phyloP scores from a whole-genome alignment of 2,329 filamentous ascomycete species.

The Cercospora sp. region DNA sequence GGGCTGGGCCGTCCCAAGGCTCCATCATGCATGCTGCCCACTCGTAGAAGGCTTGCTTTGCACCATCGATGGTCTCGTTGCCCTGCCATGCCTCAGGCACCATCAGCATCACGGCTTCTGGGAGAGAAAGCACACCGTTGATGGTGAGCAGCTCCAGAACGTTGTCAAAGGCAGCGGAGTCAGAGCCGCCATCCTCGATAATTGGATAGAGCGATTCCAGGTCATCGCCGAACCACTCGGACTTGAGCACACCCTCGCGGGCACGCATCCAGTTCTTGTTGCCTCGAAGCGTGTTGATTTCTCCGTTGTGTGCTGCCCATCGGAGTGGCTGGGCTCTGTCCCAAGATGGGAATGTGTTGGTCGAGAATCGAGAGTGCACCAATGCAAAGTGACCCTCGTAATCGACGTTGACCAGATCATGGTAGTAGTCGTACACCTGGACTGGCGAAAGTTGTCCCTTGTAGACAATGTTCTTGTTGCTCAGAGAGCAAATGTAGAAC shows the following conservation, averaged over 20 bases:
- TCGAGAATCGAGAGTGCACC: slow-evolving; percentile 95
- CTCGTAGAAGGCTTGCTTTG: slow-evolving; percentile 96
- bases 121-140: slow-evolving; percentile 91
- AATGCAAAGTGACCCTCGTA: slow-evolving; percentile 97
- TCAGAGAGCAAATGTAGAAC: slow-evolving; percentile 97
- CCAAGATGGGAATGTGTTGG: slow-evolving; percentile 98
- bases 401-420: slow-evolving; percentile 93
- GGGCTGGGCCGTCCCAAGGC: slow-evolving; percentile 93
- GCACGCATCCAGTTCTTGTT: slow-evolving; percentile 99
- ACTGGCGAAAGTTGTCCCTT: slow-evolving; percentile 93
- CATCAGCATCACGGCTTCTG: slow-evolving; percentile 98
- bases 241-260: slow-evolving; percentile 91
- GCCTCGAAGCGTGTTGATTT: slow-evolving; percentile 94
- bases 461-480: slow-evolving; percentile 98
- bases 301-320: slow-evolving; percentile 98
- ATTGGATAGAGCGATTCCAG: slow-evolving; percentile 89
- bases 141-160: slow-evolving; percentile 91
- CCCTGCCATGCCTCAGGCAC: slow-evolving; percentile 98
- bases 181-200: slow-evolving; percentile 93
- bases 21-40: slow-evolving; percentile 99
- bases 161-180: slow-evolving; percentile 96
- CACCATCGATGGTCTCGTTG: slow-evolving; percentile 85
- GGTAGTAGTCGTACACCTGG: slow-evolving; percentile 97
- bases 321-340: slow-evolving; percentile 93
- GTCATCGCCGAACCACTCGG: slow-evolving; percentile 87